A percentile compares a stretch with the other conserved stretches of the same genome.
These are phyloP conservation scores for Aspergillus sparsus DNA, from an alignment of 495 filamentous ascomycete genomes.

Conservation along the genomic window DNA sequence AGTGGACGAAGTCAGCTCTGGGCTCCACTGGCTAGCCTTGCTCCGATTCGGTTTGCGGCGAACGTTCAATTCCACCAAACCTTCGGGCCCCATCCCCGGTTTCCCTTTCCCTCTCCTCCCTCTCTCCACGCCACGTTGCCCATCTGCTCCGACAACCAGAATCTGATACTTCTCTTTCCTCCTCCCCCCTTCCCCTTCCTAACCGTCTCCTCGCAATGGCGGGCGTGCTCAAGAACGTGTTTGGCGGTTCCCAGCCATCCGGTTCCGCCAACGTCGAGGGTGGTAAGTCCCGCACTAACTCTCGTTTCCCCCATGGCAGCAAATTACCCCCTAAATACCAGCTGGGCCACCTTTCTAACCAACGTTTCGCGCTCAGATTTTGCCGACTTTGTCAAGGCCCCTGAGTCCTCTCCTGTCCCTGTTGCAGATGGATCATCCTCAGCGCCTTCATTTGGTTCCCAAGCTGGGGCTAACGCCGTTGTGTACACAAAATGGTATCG, in stretches of 20 bases:
- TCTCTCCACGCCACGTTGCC: slow-evolving; percentile 28
- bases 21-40: slow-evolving; percentile 25
- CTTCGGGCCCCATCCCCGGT: slow-evolving; percentile 13
- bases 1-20: slow-evolving; percentile 14
- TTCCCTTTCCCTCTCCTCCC: slow-evolving; percentile 21
- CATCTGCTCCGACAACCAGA: slow-evolving; percentile 12
- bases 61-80: slow-evolving; percentile 30
- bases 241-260: slow-evolving; percentile 62
- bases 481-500: slow-evolving; percentile 96
- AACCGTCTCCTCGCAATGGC: slow-evolving; percentile 53
- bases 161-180: background rate
- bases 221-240: slow-evolving; percentile 65
- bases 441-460: slow-evolving; percentile 48
- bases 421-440: slow-evolving; percentile 43
- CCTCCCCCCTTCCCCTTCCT: slow-evolving; percentile 20
- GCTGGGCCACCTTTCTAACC: slow-evolving; percentile 6
- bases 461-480: slow-evolving; percentile 44
- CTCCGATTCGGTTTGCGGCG: slow-evolving; percentile 26
- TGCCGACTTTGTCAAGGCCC: slow-evolving; percentile 72
- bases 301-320: background rate
- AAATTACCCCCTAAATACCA: slow-evolving; percentile 14
- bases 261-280: slow-evolving; percentile 57
- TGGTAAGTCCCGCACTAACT: slow-evolving; percentile 48
- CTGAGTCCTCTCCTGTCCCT: slow-evolving; percentile 61
- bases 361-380: slow-evolving; percentile 56